Percentiles rank a stretch among this genome's conserved stretches.
phyloP scores from a whole-genome alignment of 2,329 filamentous ascomycete species.

The Claviceps arundinis region DNA sequence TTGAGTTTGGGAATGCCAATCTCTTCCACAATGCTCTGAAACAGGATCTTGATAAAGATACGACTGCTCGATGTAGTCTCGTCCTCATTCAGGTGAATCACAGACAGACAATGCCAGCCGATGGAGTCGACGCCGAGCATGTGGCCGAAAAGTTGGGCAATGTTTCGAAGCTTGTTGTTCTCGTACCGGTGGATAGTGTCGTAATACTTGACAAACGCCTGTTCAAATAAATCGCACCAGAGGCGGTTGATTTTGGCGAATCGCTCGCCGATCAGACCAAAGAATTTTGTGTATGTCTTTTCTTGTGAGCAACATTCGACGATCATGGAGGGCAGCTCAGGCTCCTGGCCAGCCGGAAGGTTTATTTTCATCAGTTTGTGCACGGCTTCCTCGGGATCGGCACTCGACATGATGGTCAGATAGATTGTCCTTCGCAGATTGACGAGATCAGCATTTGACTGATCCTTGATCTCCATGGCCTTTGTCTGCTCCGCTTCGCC shows the following conservation, averaged over 20 bases:
- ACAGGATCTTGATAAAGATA: conserved; percentile 97
- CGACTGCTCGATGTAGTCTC: conserved; percentile 92
- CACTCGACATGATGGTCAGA: conserved; percentile 91
- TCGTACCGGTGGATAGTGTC: conserved; percentile 96
- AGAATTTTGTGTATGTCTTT: conserved; percentile 95
- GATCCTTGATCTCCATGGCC: conserved; percentile 91
- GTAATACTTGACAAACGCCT: conserved; percentile 85
- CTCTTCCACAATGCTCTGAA: conserved; percentile 81
- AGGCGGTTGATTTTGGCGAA: conserved; percentile 93
- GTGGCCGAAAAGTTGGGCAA: conserved; percentile 89
- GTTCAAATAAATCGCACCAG: conserved; percentile 87
- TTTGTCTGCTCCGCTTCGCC: conserved; percentile 69
- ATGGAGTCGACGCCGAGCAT: conserved; percentile 79
- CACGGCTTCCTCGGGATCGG: conserved; percentile 90
- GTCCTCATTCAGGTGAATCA: conserved; percentile 85
- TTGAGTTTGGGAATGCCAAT: conserved; percentile 72
- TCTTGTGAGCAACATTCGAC: conserved; percentile 95
- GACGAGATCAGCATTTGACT: conserved; percentile 90
- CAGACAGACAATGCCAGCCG: conserved; percentile 78
- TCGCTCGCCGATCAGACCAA: conserved; percentile 82
- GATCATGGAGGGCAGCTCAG: conserved; percentile 89
- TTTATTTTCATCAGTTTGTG: conserved; percentile 96
- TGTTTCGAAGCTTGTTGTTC: conserved; percentile 87
- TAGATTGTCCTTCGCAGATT: conserved; percentile 91
- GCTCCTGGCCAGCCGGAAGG: conserved; percentile 73